Base-by-base conservation (phyloP, 345 rosid genomes). In the Citrus medica region DNA sequence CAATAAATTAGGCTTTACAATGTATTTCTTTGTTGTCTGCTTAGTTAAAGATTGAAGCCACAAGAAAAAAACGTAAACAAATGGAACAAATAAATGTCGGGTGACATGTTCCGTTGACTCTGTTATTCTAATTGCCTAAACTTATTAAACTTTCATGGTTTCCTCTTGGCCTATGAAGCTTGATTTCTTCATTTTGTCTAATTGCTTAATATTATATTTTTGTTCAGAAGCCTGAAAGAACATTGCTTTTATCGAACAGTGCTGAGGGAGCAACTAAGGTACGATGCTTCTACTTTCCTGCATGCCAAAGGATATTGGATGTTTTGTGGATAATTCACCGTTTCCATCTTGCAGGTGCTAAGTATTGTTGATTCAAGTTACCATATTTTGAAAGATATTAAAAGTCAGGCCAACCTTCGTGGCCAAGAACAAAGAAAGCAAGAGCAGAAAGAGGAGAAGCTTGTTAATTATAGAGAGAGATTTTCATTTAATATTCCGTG, bases 201-300 rank as follows among this genome's bases (percentile, higher is more conserved):
- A 62, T 78, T 60, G 69, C 69, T 60, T 16, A 37, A 55, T 13
- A 27, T 78, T 25, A 82, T 27, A 53, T 60, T 58, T 73, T 76
- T 75, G 51, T 76, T 76, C 98, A 95, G 98, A 95, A 87, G 82
- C 93, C 97, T 12, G 97, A 92, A 83, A 92, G 98, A 86, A 89
- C 82, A 33, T 81, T 95, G 84, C 84, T 87, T 82, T 84, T 95
- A 73, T 91, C 93, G 55, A 81, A 86, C 67, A 85, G 72, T 80
- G 92, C 98, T 14, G 97, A 92, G 82, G 95, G 97, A 82, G 94
- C 98, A 73, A 95, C 89, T 56, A 93, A 95, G 98, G 98, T 95
- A 80, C 66, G 63, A 67, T 65, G 40, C 82, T 78, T 63, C 46
- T 67, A 14, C 25, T 69, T 71, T 62, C 17, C 21, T 64, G 35